phyloP scores from a whole-genome alignment of 306 rosid genomes.

The Quillaja saponaria region DNA sequence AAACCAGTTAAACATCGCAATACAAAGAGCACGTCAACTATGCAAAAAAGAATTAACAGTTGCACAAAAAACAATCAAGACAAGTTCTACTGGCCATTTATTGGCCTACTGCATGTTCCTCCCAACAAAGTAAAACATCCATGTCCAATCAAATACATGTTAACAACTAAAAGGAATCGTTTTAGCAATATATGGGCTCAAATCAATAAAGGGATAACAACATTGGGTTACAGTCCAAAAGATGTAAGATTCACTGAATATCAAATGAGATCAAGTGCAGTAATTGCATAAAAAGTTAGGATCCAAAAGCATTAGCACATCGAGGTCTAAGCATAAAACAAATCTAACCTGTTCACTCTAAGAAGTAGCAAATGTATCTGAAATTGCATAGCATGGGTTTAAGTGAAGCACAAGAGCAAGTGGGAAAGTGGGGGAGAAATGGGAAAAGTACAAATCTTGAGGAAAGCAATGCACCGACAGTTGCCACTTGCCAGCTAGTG shows the following conservation, averaged over 20 bases:
- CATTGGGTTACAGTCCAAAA: background rate
- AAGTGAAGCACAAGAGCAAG: constrained; percentile 15
- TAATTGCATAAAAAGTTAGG: background rate
- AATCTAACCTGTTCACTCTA: constrained; percentile 8
- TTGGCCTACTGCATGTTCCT: constrained; percentile 9
- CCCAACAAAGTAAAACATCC: constrained; percentile 25
- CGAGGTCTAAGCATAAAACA: background rate
- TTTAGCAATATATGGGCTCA: background rate
- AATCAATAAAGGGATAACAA: background rate
- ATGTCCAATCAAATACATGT: constrained; percentile 17
- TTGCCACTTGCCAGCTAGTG: constrained; percentile 19
- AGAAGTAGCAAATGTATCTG: constrained; percentile 2
- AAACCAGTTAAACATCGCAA: constrained; percentile 32
- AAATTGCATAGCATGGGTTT: constrained; percentile 7
- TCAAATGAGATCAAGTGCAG: background rate
- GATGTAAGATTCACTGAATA: constrained; percentile 1
- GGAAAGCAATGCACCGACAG: constrained; percentile 34
- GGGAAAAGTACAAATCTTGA: constrained; percentile 3
- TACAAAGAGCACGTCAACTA: background rate
- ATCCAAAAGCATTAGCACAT: background rate
- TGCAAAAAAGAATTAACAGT: constrained; percentile 17
- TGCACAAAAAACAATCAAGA: background rate
- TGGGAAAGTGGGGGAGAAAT: background rate
- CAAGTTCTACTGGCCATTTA: no score
- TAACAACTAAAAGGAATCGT: background rate